Percentiles rank a stretch among this genome's conserved stretches.
Evolutionary conservation across 2,329 filamentous ascomycete genomes (phyloP).

Genomic region (Neonectria sp.): DNA sequence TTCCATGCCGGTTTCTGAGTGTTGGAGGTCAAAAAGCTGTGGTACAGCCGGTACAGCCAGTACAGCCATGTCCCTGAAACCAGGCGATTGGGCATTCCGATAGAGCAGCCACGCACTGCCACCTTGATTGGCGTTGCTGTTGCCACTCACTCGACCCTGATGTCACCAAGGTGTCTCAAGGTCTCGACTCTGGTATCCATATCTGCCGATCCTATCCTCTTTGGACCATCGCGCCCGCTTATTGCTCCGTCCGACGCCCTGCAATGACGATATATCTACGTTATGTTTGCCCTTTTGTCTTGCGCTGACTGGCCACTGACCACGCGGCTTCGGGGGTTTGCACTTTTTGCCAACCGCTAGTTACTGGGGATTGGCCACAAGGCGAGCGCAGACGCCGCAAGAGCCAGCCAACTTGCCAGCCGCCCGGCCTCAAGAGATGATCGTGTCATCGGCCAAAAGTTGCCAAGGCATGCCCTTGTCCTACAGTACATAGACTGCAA

Average conservation of each 20-base stretch:
- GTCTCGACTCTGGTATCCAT: constrained; percentile 8
- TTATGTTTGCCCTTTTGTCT: constrained; percentile 19
- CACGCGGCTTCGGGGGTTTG: constrained; percentile 25
- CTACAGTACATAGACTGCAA: no score
- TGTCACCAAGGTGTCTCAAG: constrained; percentile 41
- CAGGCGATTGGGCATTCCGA: constrained; percentile 34
- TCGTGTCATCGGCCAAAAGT: constrained; percentile 24
- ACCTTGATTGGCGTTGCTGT: constrained; percentile 36
- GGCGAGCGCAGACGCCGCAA: constrained; percentile 1
- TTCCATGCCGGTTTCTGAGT: constrained; percentile 27
- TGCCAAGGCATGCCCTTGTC: background rate
- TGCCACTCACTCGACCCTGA: constrained; percentile 35
- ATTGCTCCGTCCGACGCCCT: constrained; percentile 30
- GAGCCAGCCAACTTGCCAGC: no score
- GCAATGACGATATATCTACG: constrained; percentile 46
- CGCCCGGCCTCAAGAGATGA: constrained; percentile 4
- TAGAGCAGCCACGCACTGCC: constrained; percentile 29
- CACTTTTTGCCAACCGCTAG: constrained; percentile 11
- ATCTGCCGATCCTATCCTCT: constrained; percentile 40
- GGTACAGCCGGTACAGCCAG: constrained; percentile 15
- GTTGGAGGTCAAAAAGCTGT: constrained; percentile 36
- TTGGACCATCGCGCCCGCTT: constrained; percentile 35
- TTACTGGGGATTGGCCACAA: constrained; percentile 21
- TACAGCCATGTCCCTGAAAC: constrained; percentile 32
- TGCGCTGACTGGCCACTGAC: constrained; percentile 14